A percentile compares a stretch with the other conserved stretches of the same genome.
Evolutionary conservation across 1,284 basidiomycete species (phyloP).

Genomic region (Ceratobasidium sp.): DNA sequence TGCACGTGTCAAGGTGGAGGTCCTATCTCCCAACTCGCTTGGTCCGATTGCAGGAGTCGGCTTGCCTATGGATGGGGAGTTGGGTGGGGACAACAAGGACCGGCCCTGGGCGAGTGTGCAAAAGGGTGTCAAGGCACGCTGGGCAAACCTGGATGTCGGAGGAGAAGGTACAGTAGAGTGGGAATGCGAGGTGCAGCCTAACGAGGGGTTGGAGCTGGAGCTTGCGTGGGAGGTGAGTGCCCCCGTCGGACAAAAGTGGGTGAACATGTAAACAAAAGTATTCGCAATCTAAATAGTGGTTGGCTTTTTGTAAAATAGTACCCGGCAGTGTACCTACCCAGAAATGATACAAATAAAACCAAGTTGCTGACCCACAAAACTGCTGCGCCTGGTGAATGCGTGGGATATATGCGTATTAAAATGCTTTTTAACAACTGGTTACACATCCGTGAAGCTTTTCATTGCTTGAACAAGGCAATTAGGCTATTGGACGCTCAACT

Average conservation of each 20-base stretch:
- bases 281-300: no score
- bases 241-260: conserved; percentile 48
- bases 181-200: conserved; percentile 47
- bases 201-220: conserved; percentile 47
- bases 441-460: no score
- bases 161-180: conserved; percentile 51
- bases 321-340: no score
- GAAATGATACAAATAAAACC: no score
- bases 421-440: no score
- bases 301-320: no score
- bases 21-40: conserved; percentile 48
- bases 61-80: not conserved
- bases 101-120: conserved; percentile 17
- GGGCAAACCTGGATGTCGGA: conserved; percentile 42
- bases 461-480: no score
- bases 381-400: no score
- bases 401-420: no score
- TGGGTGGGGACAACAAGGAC: conserved; percentile 1
- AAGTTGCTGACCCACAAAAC: no score
- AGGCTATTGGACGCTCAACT: no score
- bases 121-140: conserved; percentile 44
- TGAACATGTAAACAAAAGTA: not conserved
- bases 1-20: conserved; percentile 49
- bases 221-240: conserved; percentile 50
- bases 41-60: conserved; percentile 3